phyloP scores from a whole-genome alignment of 2,329 filamentous ascomycete species.

The Phyllosticta paracitricarpa region DNA sequence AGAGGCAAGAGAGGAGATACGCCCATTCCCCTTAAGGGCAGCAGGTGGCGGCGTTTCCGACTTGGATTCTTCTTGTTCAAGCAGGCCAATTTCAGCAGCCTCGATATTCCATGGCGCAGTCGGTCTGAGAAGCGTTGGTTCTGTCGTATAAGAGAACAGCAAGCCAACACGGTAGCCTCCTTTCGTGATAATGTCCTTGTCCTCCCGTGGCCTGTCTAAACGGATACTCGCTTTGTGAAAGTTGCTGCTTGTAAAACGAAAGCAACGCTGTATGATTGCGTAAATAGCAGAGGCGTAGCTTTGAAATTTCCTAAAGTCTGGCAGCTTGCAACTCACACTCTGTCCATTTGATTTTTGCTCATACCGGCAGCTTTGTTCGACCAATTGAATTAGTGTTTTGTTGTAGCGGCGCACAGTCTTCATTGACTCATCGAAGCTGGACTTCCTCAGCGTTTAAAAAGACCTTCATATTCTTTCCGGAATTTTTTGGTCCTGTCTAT shows the following conservation, averaged over 20 bases:
- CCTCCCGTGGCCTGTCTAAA: neutral
- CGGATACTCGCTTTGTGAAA: neutral
- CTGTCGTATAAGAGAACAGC: neutral
- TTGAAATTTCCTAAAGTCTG: neutral
- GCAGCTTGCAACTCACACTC: neutral
- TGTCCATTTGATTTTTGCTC: neutral
- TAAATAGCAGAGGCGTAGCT: neutral
- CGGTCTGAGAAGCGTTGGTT: neutral
- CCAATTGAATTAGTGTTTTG: slow-evolving; percentile 16
- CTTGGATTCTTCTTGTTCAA: neutral
- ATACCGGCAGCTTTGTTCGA: slow-evolving; percentile 12
- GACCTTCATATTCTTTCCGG: slow-evolving; percentile 20
- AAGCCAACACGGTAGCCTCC: neutral
- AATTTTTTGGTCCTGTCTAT: slow-evolving; percentile 17
- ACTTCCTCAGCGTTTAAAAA: slow-evolving; percentile 21
- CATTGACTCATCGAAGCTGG: slow-evolving; percentile 21
- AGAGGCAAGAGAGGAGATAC: too few species aligned
- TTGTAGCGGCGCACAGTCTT: slow-evolving; percentile 16
- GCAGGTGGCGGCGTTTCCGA: too few species aligned
- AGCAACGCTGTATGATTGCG: neutral
- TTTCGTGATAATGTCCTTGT: neutral
- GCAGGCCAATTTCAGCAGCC: neutral
- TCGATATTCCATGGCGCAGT: neutral
- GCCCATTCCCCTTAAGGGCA: too few species aligned
- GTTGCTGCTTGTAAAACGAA: neutral